A percentile compares a stretch with the other conserved stretches of the same genome.
Conservation (phyloP, 2,329 filamentous ascomycete species). For the Paracoccidioides brasiliensis region DNA sequence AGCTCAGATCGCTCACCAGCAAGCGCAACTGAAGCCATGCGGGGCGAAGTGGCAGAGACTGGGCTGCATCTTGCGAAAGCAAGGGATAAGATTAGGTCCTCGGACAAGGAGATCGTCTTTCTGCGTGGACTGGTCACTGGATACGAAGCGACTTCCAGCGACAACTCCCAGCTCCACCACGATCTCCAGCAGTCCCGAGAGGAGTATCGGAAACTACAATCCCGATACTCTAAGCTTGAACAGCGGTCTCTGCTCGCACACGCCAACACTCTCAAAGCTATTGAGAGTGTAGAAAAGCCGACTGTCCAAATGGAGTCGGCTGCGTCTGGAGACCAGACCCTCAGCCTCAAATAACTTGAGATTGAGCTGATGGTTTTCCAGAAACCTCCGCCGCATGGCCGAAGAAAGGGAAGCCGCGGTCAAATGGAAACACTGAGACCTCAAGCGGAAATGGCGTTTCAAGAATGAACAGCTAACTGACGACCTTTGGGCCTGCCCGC, state of each 20-base stretch:
- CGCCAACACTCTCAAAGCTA: too few species aligned
- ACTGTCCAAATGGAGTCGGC: background rate
- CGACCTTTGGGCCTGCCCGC: background rate
- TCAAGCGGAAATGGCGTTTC: background rate
- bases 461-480: background rate
- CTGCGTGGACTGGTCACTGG: background rate
- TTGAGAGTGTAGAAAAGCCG: background rate
- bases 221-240: background rate
- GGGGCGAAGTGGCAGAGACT: too few species aligned
- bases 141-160: background rate
- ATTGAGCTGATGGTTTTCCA: background rate
- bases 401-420: background rate
- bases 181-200: background rate
- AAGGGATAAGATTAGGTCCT: background rate
- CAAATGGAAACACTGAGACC: background rate
- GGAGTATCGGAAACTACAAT: background rate
- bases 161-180: background rate
- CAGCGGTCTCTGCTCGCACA: too few species aligned
- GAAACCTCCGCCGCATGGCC: background rate
- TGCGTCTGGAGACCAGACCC: background rate
- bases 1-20: background rate
- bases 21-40: background rate
- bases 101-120: background rate
- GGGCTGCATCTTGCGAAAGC: background rate
- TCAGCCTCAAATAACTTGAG: background rate